A percentile compares a stretch with the other conserved stretches of the same genome.
phyloP scores from a whole-genome alignment of 441 rosid genomes.

The Pelargonium citronellum region DNA sequence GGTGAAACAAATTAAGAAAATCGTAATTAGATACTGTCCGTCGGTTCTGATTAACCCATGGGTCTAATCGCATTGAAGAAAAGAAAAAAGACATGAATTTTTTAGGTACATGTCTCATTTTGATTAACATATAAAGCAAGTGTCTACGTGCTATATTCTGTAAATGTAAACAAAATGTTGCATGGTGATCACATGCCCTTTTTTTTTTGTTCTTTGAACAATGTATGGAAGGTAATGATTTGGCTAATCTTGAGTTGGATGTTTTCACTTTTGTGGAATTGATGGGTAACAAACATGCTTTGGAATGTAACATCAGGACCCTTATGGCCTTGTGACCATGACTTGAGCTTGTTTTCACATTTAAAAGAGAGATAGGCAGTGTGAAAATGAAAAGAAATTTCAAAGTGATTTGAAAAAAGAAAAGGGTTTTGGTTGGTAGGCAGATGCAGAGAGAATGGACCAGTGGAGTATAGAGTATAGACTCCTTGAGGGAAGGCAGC shows the following conservation, averaged over 20 bases:
- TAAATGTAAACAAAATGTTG: background rate
- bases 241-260: background rate
- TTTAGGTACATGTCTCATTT: background rate
- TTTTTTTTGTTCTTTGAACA: background rate
- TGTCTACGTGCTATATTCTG: background rate
- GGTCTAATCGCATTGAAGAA: too few relatives aligned
- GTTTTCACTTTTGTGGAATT: background rate
- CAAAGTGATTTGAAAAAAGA: background rate
- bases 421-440: background rate
- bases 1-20: too few relatives aligned
- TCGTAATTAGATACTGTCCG: too few relatives aligned
- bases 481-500: constrained; percentile 1
- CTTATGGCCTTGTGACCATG: background rate
- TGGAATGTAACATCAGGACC: background rate
- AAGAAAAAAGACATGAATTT: background rate
- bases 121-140: background rate
- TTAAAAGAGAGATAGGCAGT: background rate
- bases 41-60: too few relatives aligned
- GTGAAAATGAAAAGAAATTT: background rate
- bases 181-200: background rate
- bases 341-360: too few relatives aligned
- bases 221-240: background rate
- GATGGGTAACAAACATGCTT: background rate
- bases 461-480: background rate
- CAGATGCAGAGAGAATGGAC: too few relatives aligned